Evolutionary conservation across 2,329 filamentous ascomycete genomes (phyloP), one percentile per base, ranked within the genome.

Genomic region (Botrytis deweyae): DNA sequence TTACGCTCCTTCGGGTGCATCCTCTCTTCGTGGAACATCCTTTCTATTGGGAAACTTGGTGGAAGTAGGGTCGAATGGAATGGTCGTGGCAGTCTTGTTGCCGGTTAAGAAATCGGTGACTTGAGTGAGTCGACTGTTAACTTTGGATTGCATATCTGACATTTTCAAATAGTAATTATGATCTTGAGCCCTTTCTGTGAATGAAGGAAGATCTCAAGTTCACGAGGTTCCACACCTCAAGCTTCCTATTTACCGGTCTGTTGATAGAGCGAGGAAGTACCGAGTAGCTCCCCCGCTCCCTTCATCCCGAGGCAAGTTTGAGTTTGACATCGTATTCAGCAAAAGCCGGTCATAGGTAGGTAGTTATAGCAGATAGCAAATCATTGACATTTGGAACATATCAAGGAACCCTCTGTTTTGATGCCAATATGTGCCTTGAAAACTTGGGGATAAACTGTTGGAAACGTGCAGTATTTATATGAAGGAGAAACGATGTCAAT

Each of bases 11-110:
- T 77, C 74, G 8, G 80, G 79, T 46, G 78, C 79, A 72, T 78
- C 79, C 49, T 79, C 76, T 74, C 79, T 76, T 71, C 76, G 76
- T 9, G 77, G 77, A 33, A 81, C 77, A 65, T 80, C 75, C 52
- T 79, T 79, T 69, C 79, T 75, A 29, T 36, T 71, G 1, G 80
- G 80, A 63, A 80, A 81, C 58, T 77, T 79, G 36, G 79, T 81
- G 40, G 72, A 80, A 74, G 78, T 75, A 5, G 80, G 79, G 70
- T 80, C 78, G 69, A 75, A 80, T 16, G 80, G 79, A 72, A 81
- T 76, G 4, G 73, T 74, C 38, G 69, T 76, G 61, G 79, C 79
- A 9, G 78, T 78, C 49, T 74, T 78, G 40, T 76, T 76, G 4
- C 76, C 76, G 4, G 76, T 78, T 44, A 81, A 66, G 49, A 77